Evolutionary conservation across 345 rosid species (phyloP).

Genomic region (Eucalyptus paniculata): DNA sequence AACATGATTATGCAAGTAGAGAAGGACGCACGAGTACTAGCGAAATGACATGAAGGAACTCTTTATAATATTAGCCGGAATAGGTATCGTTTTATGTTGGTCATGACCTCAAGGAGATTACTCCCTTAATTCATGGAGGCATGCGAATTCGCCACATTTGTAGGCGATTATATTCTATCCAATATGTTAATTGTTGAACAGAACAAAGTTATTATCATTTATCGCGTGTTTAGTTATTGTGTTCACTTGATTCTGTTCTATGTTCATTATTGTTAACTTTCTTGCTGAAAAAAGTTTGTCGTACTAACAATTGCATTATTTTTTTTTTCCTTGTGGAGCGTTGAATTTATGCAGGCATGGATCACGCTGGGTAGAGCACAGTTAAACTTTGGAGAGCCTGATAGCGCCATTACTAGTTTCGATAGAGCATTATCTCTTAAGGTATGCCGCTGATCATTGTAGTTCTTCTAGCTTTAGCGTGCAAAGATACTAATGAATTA

Average conservation of each 20-base stretch:
- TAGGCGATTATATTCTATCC: neutral
- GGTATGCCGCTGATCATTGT: slow-evolving; percentile 12
- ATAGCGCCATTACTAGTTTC: slow-evolving; percentile 62
- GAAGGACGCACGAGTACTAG: neutral
- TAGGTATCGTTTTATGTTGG: neutral
- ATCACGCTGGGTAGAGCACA: slow-evolving; percentile 92
- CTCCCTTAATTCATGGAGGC: neutral
- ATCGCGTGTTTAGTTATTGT: neutral
- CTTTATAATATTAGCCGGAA: neutral
- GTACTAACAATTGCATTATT: neutral
- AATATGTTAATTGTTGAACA: neutral
- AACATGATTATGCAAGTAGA: neutral
- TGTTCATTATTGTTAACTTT: neutral
- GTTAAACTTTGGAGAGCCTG: slow-evolving; percentile 89
- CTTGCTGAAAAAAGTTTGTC: neutral
- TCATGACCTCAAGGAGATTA: neutral
- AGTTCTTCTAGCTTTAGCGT: neutral
- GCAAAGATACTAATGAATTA: neutral
- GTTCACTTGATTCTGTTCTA: neutral
- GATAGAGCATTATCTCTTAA: slow-evolving; percentile 56
- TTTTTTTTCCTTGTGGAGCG: neutral
- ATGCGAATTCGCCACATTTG: neutral
- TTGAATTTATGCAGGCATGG: slow-evolving; percentile 55
- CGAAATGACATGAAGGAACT: neutral
- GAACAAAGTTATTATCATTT: neutral